Conservation (phyloP, 2,329 filamentous ascomycete genomes). For the Colletotrichum tabaci region DNA sequence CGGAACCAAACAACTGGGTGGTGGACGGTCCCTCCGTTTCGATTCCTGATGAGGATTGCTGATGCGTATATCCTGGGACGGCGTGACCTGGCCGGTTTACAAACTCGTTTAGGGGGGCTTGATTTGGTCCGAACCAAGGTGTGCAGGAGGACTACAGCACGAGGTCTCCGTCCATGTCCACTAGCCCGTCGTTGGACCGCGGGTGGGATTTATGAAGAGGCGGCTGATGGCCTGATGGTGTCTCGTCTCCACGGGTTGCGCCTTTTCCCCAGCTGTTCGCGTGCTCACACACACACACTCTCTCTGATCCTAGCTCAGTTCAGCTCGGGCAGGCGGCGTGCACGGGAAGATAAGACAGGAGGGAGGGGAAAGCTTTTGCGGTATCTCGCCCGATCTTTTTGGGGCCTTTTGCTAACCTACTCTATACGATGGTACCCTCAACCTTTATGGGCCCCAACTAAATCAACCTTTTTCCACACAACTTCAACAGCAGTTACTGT, state of each 20-base stretch:
- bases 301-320: not conserved
- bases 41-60: too few relatives aligned
- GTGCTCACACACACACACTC: not conserved
- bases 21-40: not conserved
- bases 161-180: not conserved
- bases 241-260: not conserved
- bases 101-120: too few relatives aligned
- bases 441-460: too few relatives aligned
- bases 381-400: not conserved
- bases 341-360: not conserved
- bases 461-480: too few relatives aligned
- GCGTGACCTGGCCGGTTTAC: not conserved
- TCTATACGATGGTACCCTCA: too few relatives aligned
- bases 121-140: not conserved
- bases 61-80: not conserved
- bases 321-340: not conserved
- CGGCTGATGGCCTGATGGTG: not conserved
- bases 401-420: not conserved
- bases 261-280: not conserved
- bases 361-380: not conserved
- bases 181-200: not conserved
- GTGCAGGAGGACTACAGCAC: not conserved
- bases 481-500: too few relatives aligned
- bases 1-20: slow-evolving; percentile 20
- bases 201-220: not conserved